Conservation (phyloP, 2,329 filamentous ascomycete species). For the Fusarium sp. region DNA sequence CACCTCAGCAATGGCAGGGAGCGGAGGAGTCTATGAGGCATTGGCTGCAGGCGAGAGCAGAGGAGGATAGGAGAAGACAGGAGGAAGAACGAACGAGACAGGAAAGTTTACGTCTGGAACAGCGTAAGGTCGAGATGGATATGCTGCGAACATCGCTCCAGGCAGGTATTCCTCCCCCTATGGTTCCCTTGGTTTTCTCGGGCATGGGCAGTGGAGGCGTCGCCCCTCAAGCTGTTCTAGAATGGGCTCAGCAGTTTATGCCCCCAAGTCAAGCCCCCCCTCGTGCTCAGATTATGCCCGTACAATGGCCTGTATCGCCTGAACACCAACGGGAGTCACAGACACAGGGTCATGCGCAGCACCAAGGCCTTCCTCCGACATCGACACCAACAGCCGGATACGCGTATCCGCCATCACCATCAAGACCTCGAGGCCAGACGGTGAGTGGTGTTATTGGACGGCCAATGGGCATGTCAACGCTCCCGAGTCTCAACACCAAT, state of each 20-base stretch:
- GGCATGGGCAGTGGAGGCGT: constrained; percentile 73
- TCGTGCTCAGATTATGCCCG: constrained; percentile 63
- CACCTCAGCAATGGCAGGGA: constrained; percentile 75
- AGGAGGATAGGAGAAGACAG: constrained; percentile 79
- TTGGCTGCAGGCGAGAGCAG: constrained; percentile 78
- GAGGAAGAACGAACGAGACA: constrained; percentile 78
- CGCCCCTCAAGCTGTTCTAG: constrained; percentile 71
- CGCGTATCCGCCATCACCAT: constrained; percentile 64
- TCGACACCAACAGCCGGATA: constrained; percentile 58
- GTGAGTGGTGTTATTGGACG: constrained; percentile 58
- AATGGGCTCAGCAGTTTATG: constrained; percentile 77
- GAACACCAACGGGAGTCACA: constrained; percentile 68
- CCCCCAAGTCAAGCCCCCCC: constrained; percentile 62
- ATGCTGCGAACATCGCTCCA: constrained; percentile 78
- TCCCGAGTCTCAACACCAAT: constrained; percentile 62
- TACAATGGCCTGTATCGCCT: constrained; percentile 65
- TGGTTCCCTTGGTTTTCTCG: constrained; percentile 81
- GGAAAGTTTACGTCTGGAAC: constrained; percentile 77
- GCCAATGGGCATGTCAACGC: constrained; percentile 53
- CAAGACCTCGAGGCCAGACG: constrained; percentile 64
- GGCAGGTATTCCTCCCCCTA: constrained; percentile 78
- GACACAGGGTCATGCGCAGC: constrained; percentile 58
- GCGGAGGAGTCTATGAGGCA: constrained; percentile 78
- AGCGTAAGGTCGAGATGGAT: constrained; percentile 78
- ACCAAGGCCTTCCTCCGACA: constrained; percentile 54